A percentile compares a stretch with the other conserved stretches of the same genome.
These are phyloP conservation scores for Phytomonas sp. DNA, from an alignment of 208 protist species.

Conservation along the genomic window DNA sequence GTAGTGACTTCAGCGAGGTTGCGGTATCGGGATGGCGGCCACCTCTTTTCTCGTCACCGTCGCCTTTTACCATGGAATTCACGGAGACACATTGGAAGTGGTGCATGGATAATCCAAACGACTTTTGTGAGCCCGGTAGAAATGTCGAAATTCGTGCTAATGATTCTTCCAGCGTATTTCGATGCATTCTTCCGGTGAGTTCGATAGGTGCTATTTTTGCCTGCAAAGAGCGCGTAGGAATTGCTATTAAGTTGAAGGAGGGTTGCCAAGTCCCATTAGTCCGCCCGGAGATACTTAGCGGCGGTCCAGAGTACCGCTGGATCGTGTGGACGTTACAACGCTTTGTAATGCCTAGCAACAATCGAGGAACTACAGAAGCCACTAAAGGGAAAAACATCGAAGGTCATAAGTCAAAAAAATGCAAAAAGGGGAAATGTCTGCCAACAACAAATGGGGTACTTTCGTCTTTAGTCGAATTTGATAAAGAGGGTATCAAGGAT, in stretches of 20 bases:
- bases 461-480: neutral
- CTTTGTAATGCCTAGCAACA: neutral
- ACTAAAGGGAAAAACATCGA: neutral
- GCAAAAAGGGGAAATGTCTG: neutral
- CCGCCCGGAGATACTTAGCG: conserved; percentile 19
- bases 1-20: neutral
- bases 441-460: neutral
- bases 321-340: conserved; percentile 34
- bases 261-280: conserved; percentile 40
- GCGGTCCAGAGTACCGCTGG: conserved; percentile 37
- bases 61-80: conserved; percentile 22
- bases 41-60: neutral
- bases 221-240: conserved; percentile 31
- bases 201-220: conserved; percentile 40
- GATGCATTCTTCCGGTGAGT: conserved; percentile 42
- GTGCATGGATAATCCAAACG: conserved; percentile 35
- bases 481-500: neutral
- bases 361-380: neutral
- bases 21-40: neutral
- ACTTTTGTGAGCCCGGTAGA: neutral
- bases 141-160: neutral
- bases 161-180: conserved; percentile 16
- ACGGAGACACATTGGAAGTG: conserved; percentile 59
- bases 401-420: neutral
- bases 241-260: conserved; percentile 50